Evolutionary conservation across 345 rosid genomes (phyloP), one percentile per base, ranked within the genome.

Genomic region (Euphorbia tirucalli): DNA sequence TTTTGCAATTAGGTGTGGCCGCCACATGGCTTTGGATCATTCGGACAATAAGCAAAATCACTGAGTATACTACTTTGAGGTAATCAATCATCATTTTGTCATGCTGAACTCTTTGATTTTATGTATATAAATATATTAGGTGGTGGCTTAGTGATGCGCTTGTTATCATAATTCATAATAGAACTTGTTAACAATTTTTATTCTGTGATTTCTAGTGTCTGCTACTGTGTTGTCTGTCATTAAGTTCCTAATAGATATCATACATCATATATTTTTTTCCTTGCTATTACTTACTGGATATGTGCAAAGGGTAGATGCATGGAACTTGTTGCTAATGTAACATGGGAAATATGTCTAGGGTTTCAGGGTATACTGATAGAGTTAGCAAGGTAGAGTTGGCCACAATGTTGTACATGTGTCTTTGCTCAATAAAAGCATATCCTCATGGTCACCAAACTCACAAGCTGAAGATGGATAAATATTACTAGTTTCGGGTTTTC

Each of bases 1-100:
- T 68, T 39, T 50, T 25, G 19, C 50, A 25, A 50, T n/a, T 81
- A 89, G 93, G 89, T 89, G 31, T 89, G 93, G 93, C 93, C 93
- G 8, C 89, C 80, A 21, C 75, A 81, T 71, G 66, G 85, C 75
- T 87, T 89, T 65, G 93, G 93, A 59, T 74, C 79, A 27, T 52
- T 89, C 70, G 71, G 79, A 66, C 75, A 67, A 56, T 57, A 73
- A 78, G 35, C 44, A 28, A 50, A 71, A 35, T 55, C 52, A 16
- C 52, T 5, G 31, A 13, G 28, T 24, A 10, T 22, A 21, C 7
- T 55, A 4, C 5, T 63, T 7, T 8, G 44, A 22, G 50, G 49
- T 39, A 63, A 39, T 37, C 62, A 21, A 41, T 62, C 22, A 62
- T 41, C 24, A 31, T 21, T 62, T 35, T 13, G 24, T 63, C 4